Evolutionary conservation across 169 alveolate genomes (phyloP), one percentile per base, ranked within the genome.

Genomic region (Cryptosporidium bovis): DNA sequence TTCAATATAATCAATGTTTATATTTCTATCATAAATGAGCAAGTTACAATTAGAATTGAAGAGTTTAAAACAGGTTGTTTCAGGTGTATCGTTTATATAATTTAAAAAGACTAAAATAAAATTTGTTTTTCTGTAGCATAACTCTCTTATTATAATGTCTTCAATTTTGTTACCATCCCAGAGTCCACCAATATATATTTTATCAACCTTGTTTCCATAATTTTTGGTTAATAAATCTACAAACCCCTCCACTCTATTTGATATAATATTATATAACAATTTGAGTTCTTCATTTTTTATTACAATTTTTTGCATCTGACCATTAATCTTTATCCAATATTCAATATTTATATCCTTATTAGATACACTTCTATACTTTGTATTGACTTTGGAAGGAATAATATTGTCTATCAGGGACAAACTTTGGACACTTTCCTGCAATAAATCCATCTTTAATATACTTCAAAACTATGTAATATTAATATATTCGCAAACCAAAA

Each of bases 131-230:
- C 7, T 77, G 16, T 40, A 77, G 29, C 87, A 77, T 15, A 62
- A 53, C 56, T 77, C 87, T 77, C 87, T 77, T 29, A 77, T 58
- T 44, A 56, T 24, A n/a, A 77, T 33, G 48, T 77, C 87, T 60
- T 40, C 65, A 18, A 77, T 77, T 48, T 77, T 77, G 48, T 77
- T 77, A 7, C 71, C 71, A 60, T 62, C 51, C 87, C 87, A 77
- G 24, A 77, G 48, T 20, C 60, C 18, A 18, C 87, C 87, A 29
- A 77, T 51, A 40, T 60, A 56, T 27, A 77, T 56, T 62, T 50
- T n/a, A 31, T 12, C 18, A 67, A 53, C 18, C 12, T 53, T 53
- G 20, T 53, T 20, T 53, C 64, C 12, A 5, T 18, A 3, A 50
- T 7, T 67, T 18, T 27, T 18, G n/a, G 33, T 51, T 20, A n/a